Evolutionary conservation across 768 basidiomycete genomes (phyloP), one percentile per base, ranked within the genome.

Genomic region (Collybia nuda): DNA sequence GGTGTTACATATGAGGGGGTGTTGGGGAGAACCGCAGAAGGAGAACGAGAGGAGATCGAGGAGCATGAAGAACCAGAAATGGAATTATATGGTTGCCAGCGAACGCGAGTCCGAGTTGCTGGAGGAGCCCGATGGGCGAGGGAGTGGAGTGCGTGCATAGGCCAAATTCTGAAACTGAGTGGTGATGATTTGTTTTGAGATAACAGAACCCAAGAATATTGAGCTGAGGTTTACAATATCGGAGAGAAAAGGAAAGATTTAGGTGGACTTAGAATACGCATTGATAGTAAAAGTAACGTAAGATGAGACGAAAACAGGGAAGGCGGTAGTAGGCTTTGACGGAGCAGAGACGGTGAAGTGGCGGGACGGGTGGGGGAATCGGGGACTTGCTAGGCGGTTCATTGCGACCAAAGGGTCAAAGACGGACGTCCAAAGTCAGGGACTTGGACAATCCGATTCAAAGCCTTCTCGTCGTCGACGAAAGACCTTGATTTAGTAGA

Each of bases 21-120:
- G 50, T 86, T 86, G 68, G 79, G 69, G 52, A 82, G 74, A 73
- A 76, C 80, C 37, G 63, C 40, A 11, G 67, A 56, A 42, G 76
- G 72, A 39, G 80, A 77, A 52, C 67, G 67, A 52, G 75, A 65
- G 50, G 71, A 63, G 44, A 66, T 66, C 44, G 64, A 59, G 21
- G 72, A 69, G 40, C 65, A 67, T 21, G 75, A 68, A 39, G 77
- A 60, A 40, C 68, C 68, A 47, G 69, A 62, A 47, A 76, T 66
- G 46, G 81, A 64, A 56, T 73, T 69, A 67, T 90, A 92, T 57
- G 89, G 89, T 71, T 90, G 90, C 88, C 89, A 91, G 59, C 90
- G 85, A 59, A 84, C 73, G 65, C 86, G 73, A 44, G 84, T 71
- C 58, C 88, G 82, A 51, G 86, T 74, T 1, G 82, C 78, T 54